Evolutionary conservation across 2,329 filamentous ascomycete species (phyloP).

Genomic region (Colletotrichum filicis): DNA sequence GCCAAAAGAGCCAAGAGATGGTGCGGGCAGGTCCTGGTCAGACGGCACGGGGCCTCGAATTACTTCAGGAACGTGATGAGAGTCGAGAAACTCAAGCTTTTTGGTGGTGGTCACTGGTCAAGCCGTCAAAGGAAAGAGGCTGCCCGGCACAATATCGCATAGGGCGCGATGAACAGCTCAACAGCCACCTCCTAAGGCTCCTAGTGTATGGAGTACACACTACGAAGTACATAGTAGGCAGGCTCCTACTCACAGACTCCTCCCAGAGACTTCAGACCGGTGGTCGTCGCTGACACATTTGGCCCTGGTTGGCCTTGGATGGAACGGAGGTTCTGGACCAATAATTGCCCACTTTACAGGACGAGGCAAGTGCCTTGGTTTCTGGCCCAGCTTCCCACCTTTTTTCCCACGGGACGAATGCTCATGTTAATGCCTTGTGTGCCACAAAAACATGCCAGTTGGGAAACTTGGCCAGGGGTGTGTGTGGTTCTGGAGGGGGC

Average conservation of each 20-base stretch:
- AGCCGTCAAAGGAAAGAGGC: slow-evolving; percentile 15
- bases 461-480: not conserved
- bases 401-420: slow-evolving; percentile 16
- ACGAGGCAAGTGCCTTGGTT: slow-evolving; percentile 24
- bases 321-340: slow-evolving; percentile 24
- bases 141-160: slow-evolving; percentile 2
- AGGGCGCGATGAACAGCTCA: slow-evolving; percentile 27
- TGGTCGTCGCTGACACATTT: slow-evolving; percentile 10
- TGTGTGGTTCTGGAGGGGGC: slow-evolving; percentile 4
- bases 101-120: not conserved
- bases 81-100: not conserved
- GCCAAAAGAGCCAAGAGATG: slow-evolving; percentile 11
- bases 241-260: slow-evolving; percentile 8
- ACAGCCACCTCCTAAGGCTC: slow-evolving; percentile 13
- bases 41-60: slow-evolving; percentile 5
- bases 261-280: not conserved
- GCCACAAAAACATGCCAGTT: not conserved
- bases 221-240: too few species aligned
- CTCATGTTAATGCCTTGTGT: slow-evolving; percentile 25
- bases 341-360: slow-evolving; percentile 25
- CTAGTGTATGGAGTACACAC: too few species aligned
- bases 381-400: slow-evolving; percentile 12
- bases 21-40: slow-evolving; percentile 15
- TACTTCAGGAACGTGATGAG: slow-evolving; percentile 23
- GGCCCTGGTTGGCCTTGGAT: slow-evolving; percentile 2